phyloP scores from a whole-genome alignment of 495 filamentous ascomycete genomes.

The Lichina pygmaea region DNA sequence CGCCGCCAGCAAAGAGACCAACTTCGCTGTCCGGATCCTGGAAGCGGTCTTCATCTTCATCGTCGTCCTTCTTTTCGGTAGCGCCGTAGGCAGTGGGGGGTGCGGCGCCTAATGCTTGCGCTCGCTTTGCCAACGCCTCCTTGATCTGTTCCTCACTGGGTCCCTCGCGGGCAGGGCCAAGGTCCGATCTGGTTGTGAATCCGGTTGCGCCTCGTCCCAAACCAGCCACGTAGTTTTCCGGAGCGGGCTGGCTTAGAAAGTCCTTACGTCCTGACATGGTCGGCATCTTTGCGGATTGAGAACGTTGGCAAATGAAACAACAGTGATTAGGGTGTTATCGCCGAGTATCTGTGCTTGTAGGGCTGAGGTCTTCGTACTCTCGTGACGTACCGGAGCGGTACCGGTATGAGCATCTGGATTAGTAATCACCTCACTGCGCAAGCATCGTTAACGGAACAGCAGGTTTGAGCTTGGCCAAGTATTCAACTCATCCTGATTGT shows the following conservation, averaged over 20 bases:
- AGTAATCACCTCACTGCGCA: not conserved
- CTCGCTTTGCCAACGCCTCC: constrained; percentile 77
- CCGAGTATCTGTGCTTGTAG: no score
- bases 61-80: constrained; percentile 51
- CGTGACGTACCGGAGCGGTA: no score
- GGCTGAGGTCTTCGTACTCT: no score
- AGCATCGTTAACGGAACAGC: not conserved
- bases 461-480: no score
- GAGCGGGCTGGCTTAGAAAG: constrained; percentile 73
- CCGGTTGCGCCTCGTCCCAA: constrained; percentile 92
- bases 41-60: constrained; percentile 64
- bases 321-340: no score
- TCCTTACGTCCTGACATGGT: constrained; percentile 48
- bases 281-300: not conserved
- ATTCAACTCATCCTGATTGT: no score
- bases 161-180: constrained; percentile 87
- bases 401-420: no score
- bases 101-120: constrained; percentile 58
- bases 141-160: constrained; percentile 97
- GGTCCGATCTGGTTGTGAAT: constrained; percentile 90
- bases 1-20: constrained; percentile 76
- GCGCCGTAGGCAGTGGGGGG: constrained; percentile 56
- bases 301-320: no score
- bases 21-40: constrained; percentile 95
- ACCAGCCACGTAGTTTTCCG: constrained; percentile 96